Percentiles rank a stretch among this genome's conserved stretches.
These are phyloP conservation scores for Yarrowia divulgata DNA, from an alignment of 805 yeast genomes.

Conservation along the genomic window DNA sequence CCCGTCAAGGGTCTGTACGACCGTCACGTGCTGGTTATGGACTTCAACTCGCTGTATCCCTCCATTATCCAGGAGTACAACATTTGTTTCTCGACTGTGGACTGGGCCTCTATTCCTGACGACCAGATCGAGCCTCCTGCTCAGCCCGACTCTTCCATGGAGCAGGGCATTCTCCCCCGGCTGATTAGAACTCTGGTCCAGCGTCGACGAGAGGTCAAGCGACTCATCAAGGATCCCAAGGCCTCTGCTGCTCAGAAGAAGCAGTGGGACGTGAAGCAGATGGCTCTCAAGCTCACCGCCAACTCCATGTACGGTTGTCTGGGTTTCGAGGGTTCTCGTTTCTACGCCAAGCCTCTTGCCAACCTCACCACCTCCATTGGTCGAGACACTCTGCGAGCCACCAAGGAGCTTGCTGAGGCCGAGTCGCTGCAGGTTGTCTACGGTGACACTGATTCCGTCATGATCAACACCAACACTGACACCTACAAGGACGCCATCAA, in stretches of 20 bases:
- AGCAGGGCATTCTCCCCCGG: conserved; percentile 85
- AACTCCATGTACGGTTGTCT: conserved; percentile 99
- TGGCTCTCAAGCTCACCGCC: conserved; percentile 94
- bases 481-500: conserved; percentile 73
- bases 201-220: conserved; percentile 92
- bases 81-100: conserved; percentile 95
- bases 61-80: conserved; percentile 96
- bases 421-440: conserved; percentile 85
- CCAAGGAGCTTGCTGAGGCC: conserved; percentile 89
- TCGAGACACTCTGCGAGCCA: conserved; percentile 91
- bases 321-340: conserved; percentile 89
- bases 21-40: conserved; percentile 91
- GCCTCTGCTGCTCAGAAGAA: conserved; percentile 67
- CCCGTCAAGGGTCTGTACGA: conserved; percentile 95
- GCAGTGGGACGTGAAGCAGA: conserved; percentile 94
- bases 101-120: conserved; percentile 60
- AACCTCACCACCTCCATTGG: conserved; percentile 95
- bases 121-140: conserved; percentile 68
- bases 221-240: conserved; percentile 75
- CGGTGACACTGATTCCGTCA: conserved; percentile 99
- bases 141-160: conserved; percentile 64
- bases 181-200: conserved; percentile 82
- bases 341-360: conserved; percentile 95
- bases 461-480: conserved; percentile 89
- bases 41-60: conserved; percentile 96